Conservation (phyloP, 202 grass and related monocot species). For the Carex sylvatica region DNA sequence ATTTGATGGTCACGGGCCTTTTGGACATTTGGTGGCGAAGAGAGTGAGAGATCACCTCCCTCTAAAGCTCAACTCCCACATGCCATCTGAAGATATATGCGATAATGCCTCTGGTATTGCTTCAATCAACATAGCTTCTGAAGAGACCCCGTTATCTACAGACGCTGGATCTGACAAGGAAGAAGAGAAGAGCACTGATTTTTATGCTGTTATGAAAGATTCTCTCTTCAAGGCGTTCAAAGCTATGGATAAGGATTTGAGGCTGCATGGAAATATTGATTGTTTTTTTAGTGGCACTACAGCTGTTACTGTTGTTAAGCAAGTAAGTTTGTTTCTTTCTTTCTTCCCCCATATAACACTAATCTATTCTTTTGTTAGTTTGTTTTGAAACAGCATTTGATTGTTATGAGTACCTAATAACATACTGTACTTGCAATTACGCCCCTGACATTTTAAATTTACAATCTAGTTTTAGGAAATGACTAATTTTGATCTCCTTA, state of each 20-base stretch:
- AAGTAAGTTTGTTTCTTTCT: constrained; percentile 40
- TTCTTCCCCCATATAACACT: background rate
- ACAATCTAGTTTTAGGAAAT: background rate
- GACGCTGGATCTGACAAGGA: constrained; percentile 23
- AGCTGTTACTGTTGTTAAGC: constrained; percentile 78
- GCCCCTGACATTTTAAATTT: background rate
- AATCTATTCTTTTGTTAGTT: constrained; percentile 4
- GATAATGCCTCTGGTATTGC: constrained; percentile 40
- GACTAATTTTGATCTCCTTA: too few relatives aligned
- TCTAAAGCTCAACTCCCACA: constrained; percentile 48
- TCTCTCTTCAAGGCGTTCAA: constrained; percentile 69
- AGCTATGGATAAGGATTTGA: constrained; percentile 88
- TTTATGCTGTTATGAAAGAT: constrained; percentile 51
- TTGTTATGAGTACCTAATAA: background rate
- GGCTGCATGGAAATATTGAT: constrained; percentile 60
- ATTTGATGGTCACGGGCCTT: constrained; percentile 90
- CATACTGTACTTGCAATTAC: background rate
- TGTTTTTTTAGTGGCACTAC: constrained; percentile 90
- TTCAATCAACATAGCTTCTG: constrained; percentile 27
- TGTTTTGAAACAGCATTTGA: background rate
- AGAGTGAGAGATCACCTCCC: constrained; percentile 89
- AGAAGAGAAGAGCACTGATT: constrained; percentile 42
- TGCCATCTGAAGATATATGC: constrained; percentile 35
- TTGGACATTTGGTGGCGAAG: constrained; percentile 85
- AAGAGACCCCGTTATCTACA: constrained; percentile 23